These are phyloP conservation scores for Trichoderma sp. DNA, from an alignment of 2,329 filamentous ascomycete genomes.

Conservation along the genomic window DNA sequence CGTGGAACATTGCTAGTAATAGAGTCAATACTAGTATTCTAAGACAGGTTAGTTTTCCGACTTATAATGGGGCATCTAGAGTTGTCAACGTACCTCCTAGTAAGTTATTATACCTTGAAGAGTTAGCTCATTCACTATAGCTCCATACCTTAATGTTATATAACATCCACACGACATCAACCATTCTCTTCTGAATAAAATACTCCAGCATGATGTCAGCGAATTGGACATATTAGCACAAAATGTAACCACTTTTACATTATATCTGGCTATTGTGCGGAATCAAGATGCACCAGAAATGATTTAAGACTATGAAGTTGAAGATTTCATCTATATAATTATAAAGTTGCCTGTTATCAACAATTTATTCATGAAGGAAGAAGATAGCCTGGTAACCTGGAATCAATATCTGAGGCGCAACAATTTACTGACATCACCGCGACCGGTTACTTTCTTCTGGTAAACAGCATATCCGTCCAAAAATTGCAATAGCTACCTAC, in stretches of 20 bases:
- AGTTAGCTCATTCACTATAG: neutral
- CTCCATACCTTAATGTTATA: neutral
- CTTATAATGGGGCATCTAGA: neutral
- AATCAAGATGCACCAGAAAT: no score
- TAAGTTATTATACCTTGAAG: neutral
- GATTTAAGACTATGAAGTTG: no score
- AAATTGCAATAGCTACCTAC: no score
- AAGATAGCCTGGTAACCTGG: no score
- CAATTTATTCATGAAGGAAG: no score
- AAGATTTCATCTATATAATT: no score
- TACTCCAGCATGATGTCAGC: neutral
- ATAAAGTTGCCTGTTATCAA: no score
- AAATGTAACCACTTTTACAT: neutral
- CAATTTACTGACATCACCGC: no score
- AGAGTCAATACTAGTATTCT: neutral
- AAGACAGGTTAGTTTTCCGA: neutral
- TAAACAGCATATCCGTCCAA: no score
- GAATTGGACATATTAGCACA: neutral
- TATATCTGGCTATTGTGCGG: neutral
- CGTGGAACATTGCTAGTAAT: neutral
- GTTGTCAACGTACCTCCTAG: neutral
- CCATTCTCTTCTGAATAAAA: neutral
- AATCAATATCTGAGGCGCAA: no score
- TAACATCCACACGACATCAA: neutral
- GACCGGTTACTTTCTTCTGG: no score